Percentiles rank a stretch among this genome's conserved stretches.
These are phyloP conservation scores for Rosa chinensis DNA, from an alignment of 306 rosid species.

Conservation along the genomic window DNA sequence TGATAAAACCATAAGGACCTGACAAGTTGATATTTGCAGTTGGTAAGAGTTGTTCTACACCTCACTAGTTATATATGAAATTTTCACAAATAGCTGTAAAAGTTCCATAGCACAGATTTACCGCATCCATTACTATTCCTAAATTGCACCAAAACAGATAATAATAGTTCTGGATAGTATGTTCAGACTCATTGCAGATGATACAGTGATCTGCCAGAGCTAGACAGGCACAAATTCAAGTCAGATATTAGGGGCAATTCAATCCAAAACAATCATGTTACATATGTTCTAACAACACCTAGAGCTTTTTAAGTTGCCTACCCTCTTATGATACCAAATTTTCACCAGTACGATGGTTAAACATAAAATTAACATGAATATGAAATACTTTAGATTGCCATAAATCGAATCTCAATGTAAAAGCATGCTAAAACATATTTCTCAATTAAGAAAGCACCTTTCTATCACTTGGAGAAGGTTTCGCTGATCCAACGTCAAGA, in stretches of 20 bases:
- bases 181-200: not conserved
- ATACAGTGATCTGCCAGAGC: not conserved
- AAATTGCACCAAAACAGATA: not conserved
- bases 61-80: not conserved
- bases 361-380: not conserved
- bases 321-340: not conserved
- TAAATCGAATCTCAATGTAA: not conserved
- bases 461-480: constrained; percentile 73
- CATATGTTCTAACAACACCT: not conserved
- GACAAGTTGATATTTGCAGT: not conserved
- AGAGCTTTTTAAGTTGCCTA: not conserved
- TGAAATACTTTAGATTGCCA: not conserved
- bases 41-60: not conserved
- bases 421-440: not conserved
- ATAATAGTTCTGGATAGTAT: not conserved
- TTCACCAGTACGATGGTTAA: not conserved
- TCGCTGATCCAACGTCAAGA: constrained; percentile 94
- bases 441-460: constrained; percentile 48
- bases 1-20: not conserved
- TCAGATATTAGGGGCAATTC: too few species aligned
- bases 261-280: not conserved
- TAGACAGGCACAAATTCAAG: not conserved
- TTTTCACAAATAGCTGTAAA: not conserved
- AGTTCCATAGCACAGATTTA: not conserved
- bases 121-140: not conserved